Evolutionary conservation across 2,329 filamentous ascomycete genomes (phyloP).

Genomic region (Neodidymelliopsis sp.): DNA sequence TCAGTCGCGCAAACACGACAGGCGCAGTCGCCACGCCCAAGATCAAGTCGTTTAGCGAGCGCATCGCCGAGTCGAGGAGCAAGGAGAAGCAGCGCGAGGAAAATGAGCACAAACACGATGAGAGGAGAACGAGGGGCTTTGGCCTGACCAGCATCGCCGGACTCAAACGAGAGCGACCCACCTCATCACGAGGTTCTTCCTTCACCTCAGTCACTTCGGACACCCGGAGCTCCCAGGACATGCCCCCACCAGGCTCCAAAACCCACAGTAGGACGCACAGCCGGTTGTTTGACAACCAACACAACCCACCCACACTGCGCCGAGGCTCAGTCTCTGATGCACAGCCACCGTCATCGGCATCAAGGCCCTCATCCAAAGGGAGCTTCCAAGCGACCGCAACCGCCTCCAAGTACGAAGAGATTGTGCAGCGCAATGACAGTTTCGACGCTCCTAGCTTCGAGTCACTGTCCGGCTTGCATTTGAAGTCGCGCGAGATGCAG

Average conservation of each 20-base stretch:
- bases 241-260: slow-evolving; percentile 23
- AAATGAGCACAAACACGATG: slow-evolving; percentile 54
- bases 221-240: slow-evolving; percentile 29
- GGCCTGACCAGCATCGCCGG: slow-evolving; percentile 42
- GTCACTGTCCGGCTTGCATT: slow-evolving; percentile 82
- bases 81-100: slow-evolving; percentile 54
- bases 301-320: slow-evolving; percentile 25
- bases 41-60: slow-evolving; percentile 79
- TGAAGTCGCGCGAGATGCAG: slow-evolving; percentile 82
- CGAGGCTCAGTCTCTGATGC: slow-evolving; percentile 26
- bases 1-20: slow-evolving; percentile 54
- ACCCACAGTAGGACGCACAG: slow-evolving; percentile 23
- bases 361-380: slow-evolving; percentile 31
- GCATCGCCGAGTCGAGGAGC: slow-evolving; percentile 72
- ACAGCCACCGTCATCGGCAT: slow-evolving; percentile 25
- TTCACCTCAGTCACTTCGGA: slow-evolving; percentile 17
- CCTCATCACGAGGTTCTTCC: slow-evolving; percentile 38
- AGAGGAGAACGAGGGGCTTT: slow-evolving; percentile 52
- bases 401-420: slow-evolving; percentile 42
- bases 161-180: slow-evolving; percentile 29
- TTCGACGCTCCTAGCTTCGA: slow-evolving; percentile 69
- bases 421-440: slow-evolving; percentile 48
- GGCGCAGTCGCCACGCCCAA: slow-evolving; percentile 32
- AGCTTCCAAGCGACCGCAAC: slow-evolving; percentile 28
- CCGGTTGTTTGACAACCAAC: slow-evolving; percentile 28